Conservation (phyloP, 192 early-diverging fungal genomes). For the Powellomyces hirtus region DNA sequence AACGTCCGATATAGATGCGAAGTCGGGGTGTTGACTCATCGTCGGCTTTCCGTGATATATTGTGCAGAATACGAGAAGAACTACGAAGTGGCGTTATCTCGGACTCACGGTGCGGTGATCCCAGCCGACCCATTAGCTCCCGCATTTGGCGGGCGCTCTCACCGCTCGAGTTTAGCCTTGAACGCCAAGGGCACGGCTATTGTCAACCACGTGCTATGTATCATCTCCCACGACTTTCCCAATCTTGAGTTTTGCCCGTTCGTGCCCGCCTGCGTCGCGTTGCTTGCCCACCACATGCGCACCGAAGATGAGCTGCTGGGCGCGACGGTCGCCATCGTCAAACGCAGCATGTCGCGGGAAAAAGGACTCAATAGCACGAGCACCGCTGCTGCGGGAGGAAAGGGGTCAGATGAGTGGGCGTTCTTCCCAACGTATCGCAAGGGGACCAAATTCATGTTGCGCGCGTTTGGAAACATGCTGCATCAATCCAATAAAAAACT, state of each 20-base stretch:
- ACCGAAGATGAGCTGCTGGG: conserved; percentile 36
- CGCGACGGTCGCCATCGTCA: conserved; percentile 36
- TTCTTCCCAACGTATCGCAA: conserved; percentile 46
- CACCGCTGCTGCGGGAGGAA: not conserved
- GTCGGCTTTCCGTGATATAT: too few species aligned
- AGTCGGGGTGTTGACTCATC: too few species aligned
- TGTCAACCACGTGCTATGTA: conserved; percentile 40
- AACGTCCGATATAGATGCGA: too few species aligned
- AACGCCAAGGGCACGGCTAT: conserved; percentile 14
- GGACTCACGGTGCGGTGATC: conserved; percentile 35
- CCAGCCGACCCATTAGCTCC: conserved; percentile 40
- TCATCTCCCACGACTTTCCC: conserved; percentile 45
- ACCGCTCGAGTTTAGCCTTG: conserved; percentile 24
- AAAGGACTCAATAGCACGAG: not conserved
- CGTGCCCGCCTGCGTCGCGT: conserved; percentile 27
- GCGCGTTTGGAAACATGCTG: conserved; percentile 43
- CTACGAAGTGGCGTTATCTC: conserved; percentile 34
- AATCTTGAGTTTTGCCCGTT: conserved; percentile 47
- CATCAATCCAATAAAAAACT: conserved; percentile 31
- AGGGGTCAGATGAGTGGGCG: conserved; percentile 27
- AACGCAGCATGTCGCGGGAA: conserved; percentile 20
- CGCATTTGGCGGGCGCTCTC: conserved; percentile 38
- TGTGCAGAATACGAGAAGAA: conserved; percentile 46
- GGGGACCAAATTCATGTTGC: conserved; percentile 39
- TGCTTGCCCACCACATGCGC: conserved; percentile 42